Conservation (phyloP, 768 basidiomycete genomes). For the Trametes punicea region DNA sequence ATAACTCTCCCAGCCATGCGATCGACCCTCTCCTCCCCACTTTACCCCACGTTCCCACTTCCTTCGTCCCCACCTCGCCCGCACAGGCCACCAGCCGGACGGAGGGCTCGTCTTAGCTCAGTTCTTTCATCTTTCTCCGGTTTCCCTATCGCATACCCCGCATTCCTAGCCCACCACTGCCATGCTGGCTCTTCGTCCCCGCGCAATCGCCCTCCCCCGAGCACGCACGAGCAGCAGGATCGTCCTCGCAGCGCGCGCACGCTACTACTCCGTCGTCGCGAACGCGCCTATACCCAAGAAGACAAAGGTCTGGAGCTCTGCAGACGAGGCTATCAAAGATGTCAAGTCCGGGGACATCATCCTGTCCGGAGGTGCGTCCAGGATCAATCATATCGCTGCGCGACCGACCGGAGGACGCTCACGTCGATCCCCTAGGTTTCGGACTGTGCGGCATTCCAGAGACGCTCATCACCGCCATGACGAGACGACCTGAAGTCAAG, state of each 20-base stretch:
- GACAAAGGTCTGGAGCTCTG: constrained; percentile 70
- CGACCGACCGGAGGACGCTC: background rate
- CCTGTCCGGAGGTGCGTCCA: constrained; percentile 71
- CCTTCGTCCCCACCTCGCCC: background rate
- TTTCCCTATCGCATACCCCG: constrained; percentile 9
- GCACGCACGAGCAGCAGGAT: constrained; percentile 20
- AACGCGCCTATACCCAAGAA: constrained; percentile 32
- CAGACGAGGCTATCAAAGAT: constrained; percentile 77
- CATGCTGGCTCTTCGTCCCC: constrained; percentile 21
- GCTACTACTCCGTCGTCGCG: constrained; percentile 27
- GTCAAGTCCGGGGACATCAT: constrained; percentile 77
- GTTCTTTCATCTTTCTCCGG: background rate
- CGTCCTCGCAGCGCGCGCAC: constrained; percentile 18
- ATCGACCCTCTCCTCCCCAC: constrained; percentile 8
- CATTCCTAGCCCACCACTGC: background rate
- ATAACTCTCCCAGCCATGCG: constrained; percentile 1
- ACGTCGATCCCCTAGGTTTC: constrained; percentile 53
- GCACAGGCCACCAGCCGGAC: background rate
- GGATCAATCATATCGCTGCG: background rate
- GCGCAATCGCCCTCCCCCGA: constrained; percentile 17
- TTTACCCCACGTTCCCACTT: constrained; percentile 14
- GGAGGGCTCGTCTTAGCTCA: background rate
- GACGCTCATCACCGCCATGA: constrained; percentile 75
- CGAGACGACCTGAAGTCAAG: constrained; percentile 65
- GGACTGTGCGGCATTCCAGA: constrained; percentile 89